Evolutionary conservation across 2,329 filamentous ascomycete species (phyloP).

Genomic region (Cephalotrichum gorgonifer): DNA sequence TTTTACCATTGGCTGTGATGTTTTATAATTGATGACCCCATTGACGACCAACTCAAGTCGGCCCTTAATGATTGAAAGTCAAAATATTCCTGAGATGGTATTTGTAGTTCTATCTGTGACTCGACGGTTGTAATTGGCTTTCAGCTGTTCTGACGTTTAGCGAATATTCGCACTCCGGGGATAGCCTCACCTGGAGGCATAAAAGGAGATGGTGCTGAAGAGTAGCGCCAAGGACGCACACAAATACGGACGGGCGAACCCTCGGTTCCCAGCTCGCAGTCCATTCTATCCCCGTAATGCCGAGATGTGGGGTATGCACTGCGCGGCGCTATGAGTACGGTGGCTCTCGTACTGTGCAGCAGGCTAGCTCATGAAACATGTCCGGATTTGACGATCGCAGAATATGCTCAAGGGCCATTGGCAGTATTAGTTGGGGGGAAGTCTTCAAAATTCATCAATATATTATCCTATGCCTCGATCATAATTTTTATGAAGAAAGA

Average conservation of each 20-base stretch:
- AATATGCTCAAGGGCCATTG: too few species aligned
- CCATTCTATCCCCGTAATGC: not conserved
- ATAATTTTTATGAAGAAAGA: too few species aligned
- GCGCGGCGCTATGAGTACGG: not conserved
- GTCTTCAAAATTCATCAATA: too few species aligned
- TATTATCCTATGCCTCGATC: too few species aligned
- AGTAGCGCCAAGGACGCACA: too few species aligned
- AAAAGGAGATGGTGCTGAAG: too few species aligned
- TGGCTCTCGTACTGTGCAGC: not conserved
- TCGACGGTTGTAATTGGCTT: too few species aligned
- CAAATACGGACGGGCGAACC: not conserved
- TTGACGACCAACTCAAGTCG: not conserved
- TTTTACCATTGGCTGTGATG: conserved; percentile 26
- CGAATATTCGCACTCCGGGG: too few species aligned
- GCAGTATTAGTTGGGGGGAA: too few species aligned
- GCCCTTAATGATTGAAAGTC: not conserved
- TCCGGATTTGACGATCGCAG: not conserved
- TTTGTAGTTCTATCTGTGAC: too few species aligned
- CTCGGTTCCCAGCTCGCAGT: not conserved
- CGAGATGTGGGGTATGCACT: not conserved
- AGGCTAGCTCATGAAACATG: not conserved
- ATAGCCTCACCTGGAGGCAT: too few species aligned
- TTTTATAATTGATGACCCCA: conserved; percentile 7
- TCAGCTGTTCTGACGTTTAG: too few species aligned
- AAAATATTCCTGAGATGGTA: not conserved